A percentile compares a stretch with the other conserved stretches of the same genome.
phyloP scores from a whole-genome alignment of 1,284 basidiomycete species.

The Peniophora sp. region DNA sequence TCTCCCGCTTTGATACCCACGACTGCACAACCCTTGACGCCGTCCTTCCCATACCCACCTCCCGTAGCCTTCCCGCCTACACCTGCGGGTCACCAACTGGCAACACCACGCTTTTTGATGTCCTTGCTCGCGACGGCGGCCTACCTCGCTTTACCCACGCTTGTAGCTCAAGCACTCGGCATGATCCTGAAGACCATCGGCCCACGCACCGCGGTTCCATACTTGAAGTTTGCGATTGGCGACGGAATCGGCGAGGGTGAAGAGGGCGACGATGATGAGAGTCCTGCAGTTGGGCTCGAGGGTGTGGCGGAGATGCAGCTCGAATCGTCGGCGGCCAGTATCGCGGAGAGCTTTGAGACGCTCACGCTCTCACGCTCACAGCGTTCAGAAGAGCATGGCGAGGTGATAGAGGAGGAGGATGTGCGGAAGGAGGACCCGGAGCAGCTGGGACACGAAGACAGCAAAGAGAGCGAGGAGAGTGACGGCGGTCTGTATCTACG shows the following conservation, averaged over 20 bases:
- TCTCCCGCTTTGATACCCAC: conserved; percentile 62
- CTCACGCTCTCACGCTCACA: conserved; percentile 2
- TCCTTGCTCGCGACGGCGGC: conserved; percentile 82
- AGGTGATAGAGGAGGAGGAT: conserved; percentile 10
- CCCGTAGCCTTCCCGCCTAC: conserved; percentile 19
- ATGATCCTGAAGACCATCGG: conserved; percentile 72
- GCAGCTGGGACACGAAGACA: conserved; percentile 8
- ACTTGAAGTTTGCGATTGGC: conserved; percentile 82
- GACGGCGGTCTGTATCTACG: conserved; percentile 35
- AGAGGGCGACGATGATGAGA: conserved; percentile 40
- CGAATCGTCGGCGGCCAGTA: not conserved
- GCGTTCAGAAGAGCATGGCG: not conserved
- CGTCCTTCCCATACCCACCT: conserved; percentile 35
- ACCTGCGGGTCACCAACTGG: conserved; percentile 58
- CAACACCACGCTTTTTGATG: conserved; percentile 76
- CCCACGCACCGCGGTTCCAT: conserved; percentile 70
- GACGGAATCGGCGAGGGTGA: conserved; percentile 50
- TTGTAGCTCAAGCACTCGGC: conserved; percentile 70
- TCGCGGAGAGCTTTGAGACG: conserved; percentile 13
- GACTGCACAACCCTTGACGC: conserved; percentile 59
- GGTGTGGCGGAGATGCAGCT: conserved; percentile 40
- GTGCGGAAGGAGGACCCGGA: conserved; percentile 26
- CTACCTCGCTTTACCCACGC: conserved; percentile 77
- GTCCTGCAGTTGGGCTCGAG: conserved; percentile 59
- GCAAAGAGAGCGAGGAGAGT: not conserved